phyloP scores from a whole-genome alignment of 108 stramenopile genomes.

The Cafeteria roenbergensis region DNA sequence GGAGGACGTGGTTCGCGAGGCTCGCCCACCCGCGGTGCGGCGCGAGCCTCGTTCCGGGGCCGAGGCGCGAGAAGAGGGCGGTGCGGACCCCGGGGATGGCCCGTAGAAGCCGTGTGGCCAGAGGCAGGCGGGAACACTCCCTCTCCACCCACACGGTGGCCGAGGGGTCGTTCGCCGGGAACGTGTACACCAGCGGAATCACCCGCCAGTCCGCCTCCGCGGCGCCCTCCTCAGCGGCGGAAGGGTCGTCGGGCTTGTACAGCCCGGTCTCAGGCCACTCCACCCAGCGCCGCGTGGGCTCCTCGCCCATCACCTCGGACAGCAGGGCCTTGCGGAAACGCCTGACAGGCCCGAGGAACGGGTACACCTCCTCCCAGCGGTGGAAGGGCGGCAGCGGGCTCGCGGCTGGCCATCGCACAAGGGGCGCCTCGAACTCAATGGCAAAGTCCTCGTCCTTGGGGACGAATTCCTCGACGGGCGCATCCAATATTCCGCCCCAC shows the following conservation, averaged over 20 bases:
- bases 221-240: conserved; percentile 26
- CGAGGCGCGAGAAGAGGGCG: conserved; percentile 73
- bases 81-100: conserved; percentile 55
- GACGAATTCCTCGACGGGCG: background rate
- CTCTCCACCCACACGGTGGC: conserved; percentile 53
- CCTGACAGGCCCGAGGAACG: too few relatives aligned
- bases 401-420: background rate
- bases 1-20: conserved; percentile 81
- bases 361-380: background rate
- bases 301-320: conserved; percentile 37
- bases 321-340: background rate
- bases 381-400: background rate
- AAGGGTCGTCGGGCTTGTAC: conserved; percentile 33
- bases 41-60: conserved; percentile 63
- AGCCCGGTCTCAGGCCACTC: conserved; percentile 78
- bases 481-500: too few relatives aligned
- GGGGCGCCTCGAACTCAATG: background rate
- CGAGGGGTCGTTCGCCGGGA: conserved; percentile 61
- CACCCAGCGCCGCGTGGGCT: conserved; percentile 59
- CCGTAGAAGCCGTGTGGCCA: conserved; percentile 44
- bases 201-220: conserved; percentile 64
- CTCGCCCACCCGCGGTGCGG: conserved; percentile 86
- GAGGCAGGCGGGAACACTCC: conserved; percentile 60
- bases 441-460: background rate
- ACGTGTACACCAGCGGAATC: conserved; percentile 79